Conservation (phyloP, 2,329 filamentous ascomycete species). For the Pestalotiopsis fici region DNA sequence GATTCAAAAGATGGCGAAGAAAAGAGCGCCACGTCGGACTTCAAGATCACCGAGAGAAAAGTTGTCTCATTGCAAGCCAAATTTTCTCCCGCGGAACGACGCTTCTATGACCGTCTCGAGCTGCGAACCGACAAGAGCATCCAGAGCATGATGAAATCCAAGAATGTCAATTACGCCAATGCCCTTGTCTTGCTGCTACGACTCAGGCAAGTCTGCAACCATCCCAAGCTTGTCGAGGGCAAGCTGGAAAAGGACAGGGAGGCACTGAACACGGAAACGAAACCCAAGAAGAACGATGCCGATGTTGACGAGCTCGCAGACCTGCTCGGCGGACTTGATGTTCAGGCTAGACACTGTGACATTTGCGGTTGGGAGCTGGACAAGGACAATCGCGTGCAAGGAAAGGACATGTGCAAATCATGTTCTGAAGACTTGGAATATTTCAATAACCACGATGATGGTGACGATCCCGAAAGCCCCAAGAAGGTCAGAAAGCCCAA, state of each 20-base stretch:
- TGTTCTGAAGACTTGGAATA: conserved; percentile 76
- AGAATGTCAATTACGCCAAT: conserved; percentile 85
- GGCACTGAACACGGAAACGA: conserved; percentile 67
- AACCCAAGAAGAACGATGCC: conserved; percentile 52
- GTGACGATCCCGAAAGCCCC: conserved; percentile 9
- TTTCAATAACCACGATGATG: conserved; percentile 51
- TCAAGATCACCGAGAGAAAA: conserved; percentile 90
- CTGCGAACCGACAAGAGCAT: conserved; percentile 83
- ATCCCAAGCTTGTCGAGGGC: conserved; percentile 82
- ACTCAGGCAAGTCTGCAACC: conserved; percentile 91
- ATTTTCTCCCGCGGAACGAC: conserved; percentile 77
- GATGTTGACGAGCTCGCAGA: conserved; percentile 84
- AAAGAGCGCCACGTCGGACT: conserved; percentile 57
- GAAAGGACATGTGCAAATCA: conserved; percentile 64
- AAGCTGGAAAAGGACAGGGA: conserved; percentile 89
- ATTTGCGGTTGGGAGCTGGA: conserved; percentile 75
- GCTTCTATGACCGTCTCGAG: conserved; percentile 84
- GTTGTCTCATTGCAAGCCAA: conserved; percentile 78
- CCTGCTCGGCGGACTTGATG: conserved; percentile 81
- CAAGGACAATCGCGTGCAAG: conserved; percentile 40
- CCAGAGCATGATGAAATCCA: conserved; percentile 90
- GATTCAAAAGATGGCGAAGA: conserved; percentile 51
- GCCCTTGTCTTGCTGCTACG: conserved; percentile 90
- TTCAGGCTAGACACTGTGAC: conserved; percentile 77
- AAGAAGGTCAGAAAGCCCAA: conserved; percentile 33